Evolutionary conservation across 1,139 yeast genomes (phyloP).

Genomic region (Pichia sp.): DNA sequence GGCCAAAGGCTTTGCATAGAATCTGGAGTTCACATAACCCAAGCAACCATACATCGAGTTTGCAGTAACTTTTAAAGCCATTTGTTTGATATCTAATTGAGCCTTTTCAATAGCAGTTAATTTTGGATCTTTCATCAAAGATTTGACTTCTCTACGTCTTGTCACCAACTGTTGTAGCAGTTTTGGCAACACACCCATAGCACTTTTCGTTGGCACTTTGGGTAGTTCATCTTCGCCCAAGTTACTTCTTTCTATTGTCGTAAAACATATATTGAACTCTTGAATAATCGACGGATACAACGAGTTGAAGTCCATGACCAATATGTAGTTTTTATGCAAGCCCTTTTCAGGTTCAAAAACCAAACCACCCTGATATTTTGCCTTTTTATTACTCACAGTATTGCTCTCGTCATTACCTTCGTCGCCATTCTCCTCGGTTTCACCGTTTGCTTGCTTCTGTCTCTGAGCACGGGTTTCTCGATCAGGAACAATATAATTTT

Average conservation of each 20-base stretch:
- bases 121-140: constrained; percentile 70
- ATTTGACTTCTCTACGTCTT: constrained; percentile 91
- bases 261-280: constrained; percentile 94
- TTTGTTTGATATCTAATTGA: constrained; percentile 93
- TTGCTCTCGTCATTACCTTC: constrained; percentile 42
- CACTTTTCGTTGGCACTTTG: constrained; percentile 55
- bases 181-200: constrained; percentile 82
- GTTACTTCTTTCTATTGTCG: constrained; percentile 77
- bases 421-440: constrained; percentile 12
- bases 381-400: constrained; percentile 59
- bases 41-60: constrained; percentile 99
- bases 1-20: constrained; percentile 93
- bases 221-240: constrained; percentile 66
- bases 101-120: constrained; percentile 59
- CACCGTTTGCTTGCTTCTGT: constrained; percentile 23
- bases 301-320: constrained; percentile 98
- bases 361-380: constrained; percentile 86
- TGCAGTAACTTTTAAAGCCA: constrained; percentile 93
- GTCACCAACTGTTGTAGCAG: constrained; percentile 81
- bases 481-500: constrained; percentile 84
- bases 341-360: constrained; percentile 98
- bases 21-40: constrained; percentile 87
- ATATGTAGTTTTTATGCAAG: constrained; percentile 76
- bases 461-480: constrained; percentile 57
- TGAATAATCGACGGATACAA: constrained; percentile 96